Base-by-base conservation (phyloP, 2,329 filamentous ascomycete species). In the Hypoxylon sp. region DNA sequence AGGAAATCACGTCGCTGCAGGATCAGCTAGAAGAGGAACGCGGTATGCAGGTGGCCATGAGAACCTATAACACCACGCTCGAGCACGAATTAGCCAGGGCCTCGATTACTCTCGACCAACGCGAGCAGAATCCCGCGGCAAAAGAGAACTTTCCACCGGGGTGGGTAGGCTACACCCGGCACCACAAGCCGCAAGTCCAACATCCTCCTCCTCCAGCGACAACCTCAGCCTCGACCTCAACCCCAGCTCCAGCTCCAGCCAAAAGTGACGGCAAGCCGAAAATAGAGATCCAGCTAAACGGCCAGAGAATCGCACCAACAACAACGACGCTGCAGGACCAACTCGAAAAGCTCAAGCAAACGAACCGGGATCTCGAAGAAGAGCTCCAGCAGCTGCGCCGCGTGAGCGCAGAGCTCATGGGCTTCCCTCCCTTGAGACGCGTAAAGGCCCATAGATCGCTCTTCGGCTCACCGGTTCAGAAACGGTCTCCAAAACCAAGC, bases 391-490 rank as follows among this genome's bases (percentile, higher is more conserved):
- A 45, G 17, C 19, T 45, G 5, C 45, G 34, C 1, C 17, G 25
- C 7, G 6, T 19, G 3, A 23, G 10, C 52, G 60, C 60, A 2
- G 30, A 50, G 9, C 52, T 57, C 17, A 32, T 32, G 4, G 51
- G 60, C 3, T 50, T 41, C 32, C 32, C 57, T 17, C 60, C 51
- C 6, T 34, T 57, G 50, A 5, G 21, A 14, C 45, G 56, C 21
- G 56, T 50, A 17, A 9, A 10, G 17, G 38, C 38, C 17, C 17
- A 43, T 11, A 19, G 7, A 17, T 17, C 38, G 38, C 38, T 17
- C 38, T 41, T 2, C 38, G n/a, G 14, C 2, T 43, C 38, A 9
- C 38, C 17, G 7, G 14, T 19, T 17, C 38, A 43, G 17, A 19
- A 17, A 19, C 17, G 17, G 1, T 7, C 10, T 9, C 9, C 38